These are phyloP conservation scores for Aspergillus awamori DNA, from an alignment of 2,329 filamentous ascomycete species.

Conservation along the genomic window DNA sequence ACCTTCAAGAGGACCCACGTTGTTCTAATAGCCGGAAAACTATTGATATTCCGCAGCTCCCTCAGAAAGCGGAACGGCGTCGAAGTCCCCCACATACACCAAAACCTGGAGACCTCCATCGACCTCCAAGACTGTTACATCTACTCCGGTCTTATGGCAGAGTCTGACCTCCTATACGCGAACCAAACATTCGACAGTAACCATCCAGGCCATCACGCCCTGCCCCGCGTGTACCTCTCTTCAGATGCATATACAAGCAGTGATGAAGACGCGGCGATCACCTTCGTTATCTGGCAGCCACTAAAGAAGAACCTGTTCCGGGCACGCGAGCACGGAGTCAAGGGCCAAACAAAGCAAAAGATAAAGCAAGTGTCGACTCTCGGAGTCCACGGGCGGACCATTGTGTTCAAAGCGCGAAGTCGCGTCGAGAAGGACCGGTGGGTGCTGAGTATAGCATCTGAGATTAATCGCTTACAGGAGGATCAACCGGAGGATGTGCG, in stretches of 20 bases:
- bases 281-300: constrained; percentile 68
- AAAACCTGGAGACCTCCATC: constrained; percentile 61
- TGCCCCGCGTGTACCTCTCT: constrained; percentile 62
- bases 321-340: constrained; percentile 42
- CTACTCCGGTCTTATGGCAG: constrained; percentile 65
- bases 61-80: constrained; percentile 59
- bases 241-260: constrained; percentile 63
- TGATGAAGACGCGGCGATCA: constrained; percentile 68
- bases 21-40: constrained; percentile 61
- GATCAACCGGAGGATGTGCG: constrained; percentile 53
- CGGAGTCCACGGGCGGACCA: constrained; percentile 62
- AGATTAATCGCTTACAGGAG: constrained; percentile 63
- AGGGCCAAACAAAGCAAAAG: constrained; percentile 47
- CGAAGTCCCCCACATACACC: constrained; percentile 62
- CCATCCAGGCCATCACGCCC: constrained; percentile 60
- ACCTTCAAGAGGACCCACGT: constrained; percentile 65
- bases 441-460: constrained; percentile 66
- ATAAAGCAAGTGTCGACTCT: constrained; percentile 63
- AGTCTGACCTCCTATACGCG: constrained; percentile 64
- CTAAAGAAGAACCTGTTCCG: constrained; percentile 60
- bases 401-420: constrained; percentile 68
- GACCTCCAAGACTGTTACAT: constrained; percentile 67
- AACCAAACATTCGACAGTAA: constrained; percentile 67
- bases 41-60: constrained; percentile 65
- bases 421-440: constrained; percentile 68